Evolutionary conservation across 78 protist genomes (phyloP), one percentile per base, ranked within the genome.

Genomic region (Monocercomonoides exilis): DNA sequence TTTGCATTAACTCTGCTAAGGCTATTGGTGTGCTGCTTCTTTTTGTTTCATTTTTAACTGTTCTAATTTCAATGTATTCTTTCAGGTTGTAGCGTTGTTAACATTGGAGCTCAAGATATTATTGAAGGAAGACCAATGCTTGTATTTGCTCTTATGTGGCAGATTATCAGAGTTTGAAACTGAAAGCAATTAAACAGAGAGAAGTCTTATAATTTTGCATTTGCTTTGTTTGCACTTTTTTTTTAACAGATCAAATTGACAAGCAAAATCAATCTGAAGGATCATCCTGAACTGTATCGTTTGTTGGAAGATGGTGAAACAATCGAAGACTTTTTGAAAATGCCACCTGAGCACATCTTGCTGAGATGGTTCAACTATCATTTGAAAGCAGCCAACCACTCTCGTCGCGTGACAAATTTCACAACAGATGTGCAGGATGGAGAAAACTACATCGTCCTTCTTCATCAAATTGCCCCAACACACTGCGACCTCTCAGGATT

Each of bases 71-170:
- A n/a, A n/a, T n/a, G n/a, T n/a, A n/a, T n/a, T n/a, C n/a, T n/a
- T n/a, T n/a, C n/a, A n/a, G n/a, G 99, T 63, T 88, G 91, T 92
- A 44, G 63, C 46, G 80, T 91, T 11, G 93, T 94, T 84, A 97
- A 97, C 90, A 91, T 96, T 86, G 97, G 97, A 82, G 90, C 92
- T 3, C 32, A 4, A 1, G 96, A 95, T 45, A 77, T 93, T 21
- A 88, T 80, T 85, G 93, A 87, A 33, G 97, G 96, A 43, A 77
- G 77, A 34, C 91, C 92, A 1, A 94, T 92, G 88, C 91, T 95
- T 29, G 91, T 96, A 80, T 93, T 96, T 45, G 98, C 98, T n/a
- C 88, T 97, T 45, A 63, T 96, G 33, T 97, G 99, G 99, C 99
- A 97, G 90, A 89, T 96, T 85, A 96, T 96, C 77, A 91, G 95